Percentiles rank a stretch among this genome's conserved stretches.
Evolutionary conservation across 2,329 filamentous ascomycete species (phyloP).

Genomic region (Blumeria graminis): DNA sequence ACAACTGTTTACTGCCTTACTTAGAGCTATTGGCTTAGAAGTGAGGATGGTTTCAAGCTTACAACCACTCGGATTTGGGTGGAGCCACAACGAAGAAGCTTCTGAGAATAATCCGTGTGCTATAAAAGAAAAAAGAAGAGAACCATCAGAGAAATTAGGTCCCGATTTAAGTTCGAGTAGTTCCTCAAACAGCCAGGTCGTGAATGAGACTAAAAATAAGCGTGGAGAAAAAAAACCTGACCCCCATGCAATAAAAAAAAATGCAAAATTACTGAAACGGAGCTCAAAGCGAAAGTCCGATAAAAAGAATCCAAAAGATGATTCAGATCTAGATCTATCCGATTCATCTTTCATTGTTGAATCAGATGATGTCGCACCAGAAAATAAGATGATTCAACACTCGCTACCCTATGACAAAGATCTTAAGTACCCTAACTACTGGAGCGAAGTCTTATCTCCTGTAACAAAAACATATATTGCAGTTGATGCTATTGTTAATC

Average conservation of each 20-base stretch:
- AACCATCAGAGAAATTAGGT: neutral
- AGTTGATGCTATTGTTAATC: conserved; percentile 48
- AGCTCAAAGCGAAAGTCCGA: neutral
- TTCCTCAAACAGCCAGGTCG: neutral
- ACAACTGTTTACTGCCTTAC: conserved; percentile 68
- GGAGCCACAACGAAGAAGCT: conserved; percentile 68
- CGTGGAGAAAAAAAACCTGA: neutral
- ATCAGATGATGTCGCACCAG: conserved; percentile 29
- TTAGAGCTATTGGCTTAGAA: conserved; percentile 61
- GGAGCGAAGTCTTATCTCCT: conserved; percentile 73
- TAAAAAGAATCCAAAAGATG: conserved; percentile 16
- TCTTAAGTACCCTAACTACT: conserved; percentile 68
- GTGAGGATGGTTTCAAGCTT: conserved; percentile 63
- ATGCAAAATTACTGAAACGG: neutral
- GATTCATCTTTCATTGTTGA: conserved; percentile 26
- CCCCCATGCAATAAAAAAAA: neutral
- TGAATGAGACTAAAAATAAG: neutral
- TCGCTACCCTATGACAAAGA: conserved; percentile 42
- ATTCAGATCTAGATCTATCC: conserved; percentile 25
- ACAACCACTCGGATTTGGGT: conserved; percentile 74
- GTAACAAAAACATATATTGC: conserved; percentile 56
- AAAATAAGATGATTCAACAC: conserved; percentile 4
- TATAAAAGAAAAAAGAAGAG: conserved; percentile 7
- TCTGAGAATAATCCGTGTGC: conserved; percentile 18
- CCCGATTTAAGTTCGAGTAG: neutral